phyloP scores from a whole-genome alignment of 176 grass and related monocot species.

The barley (Hordeum vulgare) region DNA sequence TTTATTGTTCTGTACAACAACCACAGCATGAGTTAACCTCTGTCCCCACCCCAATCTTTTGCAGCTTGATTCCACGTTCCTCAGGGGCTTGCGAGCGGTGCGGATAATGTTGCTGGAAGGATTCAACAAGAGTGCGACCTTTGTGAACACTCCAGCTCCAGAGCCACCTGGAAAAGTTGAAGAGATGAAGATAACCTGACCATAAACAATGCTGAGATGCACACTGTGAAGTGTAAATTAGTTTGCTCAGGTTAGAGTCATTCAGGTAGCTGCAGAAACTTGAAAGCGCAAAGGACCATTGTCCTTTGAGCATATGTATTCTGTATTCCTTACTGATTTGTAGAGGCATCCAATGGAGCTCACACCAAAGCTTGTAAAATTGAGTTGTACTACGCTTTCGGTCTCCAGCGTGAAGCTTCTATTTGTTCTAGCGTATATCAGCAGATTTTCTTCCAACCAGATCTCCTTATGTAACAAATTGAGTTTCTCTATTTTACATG shows the following conservation, averaged over 20 bases:
- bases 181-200: constrained; percentile 27
- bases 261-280: not conserved
- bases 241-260: not conserved
- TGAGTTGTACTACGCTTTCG: not conserved
- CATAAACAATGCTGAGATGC: not conserved
- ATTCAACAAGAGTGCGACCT: constrained; percentile 66
- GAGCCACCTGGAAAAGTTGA: constrained; percentile 39
- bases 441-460: not conserved
- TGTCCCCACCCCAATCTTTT: not conserved
- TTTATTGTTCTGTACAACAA: not conserved
- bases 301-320: not conserved
- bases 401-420: not conserved
- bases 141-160: constrained; percentile 45
- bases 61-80: constrained; percentile 56
- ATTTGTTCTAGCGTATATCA: not conserved
- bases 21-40: not conserved
- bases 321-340: not conserved
- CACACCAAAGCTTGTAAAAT: not conserved
- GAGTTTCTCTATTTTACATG: not conserved
- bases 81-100: constrained; percentile 46
- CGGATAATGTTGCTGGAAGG: constrained; percentile 60
- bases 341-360: not conserved
- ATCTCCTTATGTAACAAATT: not conserved
- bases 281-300: not conserved
- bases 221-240: not conserved